phyloP scores from a whole-genome alignment of 768 basidiomycete species.

The Lentinula edodes region DNA sequence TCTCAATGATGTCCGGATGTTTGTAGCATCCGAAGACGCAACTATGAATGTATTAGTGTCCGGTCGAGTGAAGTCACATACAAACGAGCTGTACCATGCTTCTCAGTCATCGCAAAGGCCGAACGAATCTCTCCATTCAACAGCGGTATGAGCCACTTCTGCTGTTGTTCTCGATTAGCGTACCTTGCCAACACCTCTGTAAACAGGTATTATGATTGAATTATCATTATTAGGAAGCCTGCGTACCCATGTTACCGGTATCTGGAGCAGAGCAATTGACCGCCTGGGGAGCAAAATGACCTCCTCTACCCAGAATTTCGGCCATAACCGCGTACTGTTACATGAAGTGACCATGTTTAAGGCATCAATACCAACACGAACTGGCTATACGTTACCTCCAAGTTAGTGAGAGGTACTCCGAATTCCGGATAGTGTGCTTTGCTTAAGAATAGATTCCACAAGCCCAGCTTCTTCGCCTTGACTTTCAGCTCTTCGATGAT shows the following conservation, averaged over 20 bases:
- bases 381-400: constrained; percentile 56
- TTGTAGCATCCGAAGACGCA: constrained; percentile 94
- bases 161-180: constrained; percentile 86
- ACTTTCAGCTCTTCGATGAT: constrained; percentile 80
- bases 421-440: constrained; percentile 87
- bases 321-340: constrained; percentile 92
- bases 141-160: constrained; percentile 83
- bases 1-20: constrained; percentile 83
- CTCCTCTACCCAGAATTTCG: constrained; percentile 85
- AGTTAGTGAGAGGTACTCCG: constrained; percentile 86
- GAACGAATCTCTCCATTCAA: constrained; percentile 91
- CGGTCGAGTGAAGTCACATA: constrained; percentile 7
- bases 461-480: constrained; percentile 81
- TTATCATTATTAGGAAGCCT: neutral
- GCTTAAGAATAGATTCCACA: constrained; percentile 98
- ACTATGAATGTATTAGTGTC: constrained; percentile 34
- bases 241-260: constrained; percentile 90
- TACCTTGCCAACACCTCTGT: constrained; percentile 95
- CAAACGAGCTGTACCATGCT: constrained; percentile 50
- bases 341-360: neutral
- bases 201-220: neutral
- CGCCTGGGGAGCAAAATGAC: constrained; percentile 77
- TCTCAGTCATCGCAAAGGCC: constrained; percentile 97
- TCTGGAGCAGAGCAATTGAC: constrained; percentile 96
- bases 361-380: neutral